phyloP scores from a whole-genome alignment of 257 asterid species.

The Gentiana straminea region DNA sequence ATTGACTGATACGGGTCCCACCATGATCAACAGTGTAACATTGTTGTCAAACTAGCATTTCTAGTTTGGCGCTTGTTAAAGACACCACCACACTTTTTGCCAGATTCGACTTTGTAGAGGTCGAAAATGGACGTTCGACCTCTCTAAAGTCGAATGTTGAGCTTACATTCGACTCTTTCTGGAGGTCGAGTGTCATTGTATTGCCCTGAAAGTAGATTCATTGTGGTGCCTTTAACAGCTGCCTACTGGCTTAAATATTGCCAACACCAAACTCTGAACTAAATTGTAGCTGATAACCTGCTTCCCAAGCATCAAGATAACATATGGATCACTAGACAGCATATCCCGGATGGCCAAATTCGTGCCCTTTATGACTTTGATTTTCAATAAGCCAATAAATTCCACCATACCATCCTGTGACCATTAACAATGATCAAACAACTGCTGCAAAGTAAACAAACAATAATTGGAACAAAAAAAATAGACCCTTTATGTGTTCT shows the following conservation, averaged over 20 bases:
- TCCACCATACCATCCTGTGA: constrained; percentile 90
- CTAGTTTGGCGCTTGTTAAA: too few relatives aligned
- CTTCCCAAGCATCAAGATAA: constrained; percentile 68
- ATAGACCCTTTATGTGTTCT: not conserved
- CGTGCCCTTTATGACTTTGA: constrained; percentile 67
- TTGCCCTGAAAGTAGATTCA: too few relatives aligned
- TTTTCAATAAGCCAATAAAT: constrained; percentile 79
- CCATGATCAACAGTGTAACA: too few relatives aligned
- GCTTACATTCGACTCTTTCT: too few relatives aligned
- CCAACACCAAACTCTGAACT: not conserved
- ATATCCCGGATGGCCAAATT: constrained; percentile 88
- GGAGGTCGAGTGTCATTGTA: too few relatives aligned
- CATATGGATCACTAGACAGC: constrained; percentile 95
- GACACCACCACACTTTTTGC: too few relatives aligned
- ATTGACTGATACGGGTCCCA: too few relatives aligned
- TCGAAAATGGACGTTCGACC: too few relatives aligned
- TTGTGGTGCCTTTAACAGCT: too few relatives aligned
- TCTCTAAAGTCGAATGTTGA: too few relatives aligned
- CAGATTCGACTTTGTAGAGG: too few relatives aligned
- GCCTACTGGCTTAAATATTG: not conserved
- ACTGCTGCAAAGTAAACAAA: not conserved
- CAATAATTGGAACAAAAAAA: not conserved
- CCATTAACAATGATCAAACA: constrained; percentile 1
- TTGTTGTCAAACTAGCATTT: too few relatives aligned
- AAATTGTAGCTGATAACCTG: constrained; percentile 42